phyloP scores from a whole-genome alignment of 805 yeast genomes.

The Nakazawaea holstii region DNA sequence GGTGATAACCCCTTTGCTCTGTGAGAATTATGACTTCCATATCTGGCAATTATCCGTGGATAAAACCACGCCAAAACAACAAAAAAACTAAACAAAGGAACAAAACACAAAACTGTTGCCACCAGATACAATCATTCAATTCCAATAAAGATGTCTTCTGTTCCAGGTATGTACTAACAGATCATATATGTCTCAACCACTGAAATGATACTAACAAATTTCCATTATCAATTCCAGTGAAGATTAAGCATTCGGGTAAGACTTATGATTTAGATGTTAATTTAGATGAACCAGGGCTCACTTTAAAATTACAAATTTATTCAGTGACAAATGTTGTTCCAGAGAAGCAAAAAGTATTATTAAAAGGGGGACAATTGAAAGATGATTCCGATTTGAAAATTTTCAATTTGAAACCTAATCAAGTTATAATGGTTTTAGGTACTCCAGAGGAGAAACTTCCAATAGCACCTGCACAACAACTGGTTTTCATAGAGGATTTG shows the following conservation, averaged over 20 bases:
- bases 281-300: slow-evolving; percentile 49
- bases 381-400: slow-evolving; percentile 53
- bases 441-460: slow-evolving; percentile 67
- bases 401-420: slow-evolving; percentile 57
- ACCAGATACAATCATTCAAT: not conserved
- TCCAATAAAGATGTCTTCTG: not conserved
- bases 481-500: slow-evolving; percentile 67
- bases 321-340: slow-evolving; percentile 78
- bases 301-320: slow-evolving; percentile 64
- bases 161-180: slow-evolving; percentile 1
- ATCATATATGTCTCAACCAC: not conserved
- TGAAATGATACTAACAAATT: not conserved
- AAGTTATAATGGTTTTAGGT: slow-evolving; percentile 83
- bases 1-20: too few species aligned
- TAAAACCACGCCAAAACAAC: not conserved
- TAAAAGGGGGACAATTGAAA: slow-evolving; percentile 82
- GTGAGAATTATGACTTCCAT: too few species aligned
- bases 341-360: slow-evolving; percentile 82
- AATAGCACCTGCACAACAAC: slow-evolving; percentile 44
- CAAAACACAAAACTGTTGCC: not conserved
- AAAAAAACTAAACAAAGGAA: too few species aligned
- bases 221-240: slow-evolving; percentile 26
- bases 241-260: slow-evolving; percentile 67
- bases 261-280: slow-evolving; percentile 53
- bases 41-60: not conserved